A percentile compares a stretch with the other conserved stretches of the same genome.
These are phyloP conservation scores for Fusarium liriodendri DNA, from an alignment of 2,329 filamentous ascomycete genomes.

Conservation along the genomic window DNA sequence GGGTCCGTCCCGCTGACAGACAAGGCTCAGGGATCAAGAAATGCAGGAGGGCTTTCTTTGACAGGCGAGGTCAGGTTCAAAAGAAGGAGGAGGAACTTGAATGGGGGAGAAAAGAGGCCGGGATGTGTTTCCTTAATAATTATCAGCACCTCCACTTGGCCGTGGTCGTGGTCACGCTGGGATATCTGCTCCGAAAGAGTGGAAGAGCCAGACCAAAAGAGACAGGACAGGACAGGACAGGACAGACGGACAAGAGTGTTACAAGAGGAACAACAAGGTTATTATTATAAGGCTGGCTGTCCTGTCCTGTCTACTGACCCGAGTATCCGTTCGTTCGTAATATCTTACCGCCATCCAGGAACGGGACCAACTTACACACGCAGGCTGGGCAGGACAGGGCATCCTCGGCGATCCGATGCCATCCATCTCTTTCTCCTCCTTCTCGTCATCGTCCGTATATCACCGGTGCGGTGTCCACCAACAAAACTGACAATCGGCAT, in stretches of 20 bases:
- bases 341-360: slow-evolving; percentile 13
- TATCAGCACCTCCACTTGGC: slow-evolving; percentile 26
- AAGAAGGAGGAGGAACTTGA: neutral
- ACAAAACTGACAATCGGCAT: slow-evolving; percentile 18
- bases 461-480: slow-evolving; percentile 6
- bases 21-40: slow-evolving; percentile 12
- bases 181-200: slow-evolving; percentile 35
- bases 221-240: neutral
- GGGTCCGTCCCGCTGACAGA: slow-evolving; percentile 18
- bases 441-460: neutral
- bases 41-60: slow-evolving; percentile 8
- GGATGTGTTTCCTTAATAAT: slow-evolving; percentile 39
- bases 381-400: neutral
- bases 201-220: slow-evolving; percentile 2
- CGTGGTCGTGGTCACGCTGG: slow-evolving; percentile 13
- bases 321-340: neutral
- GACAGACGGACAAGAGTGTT: slow-evolving; percentile 17
- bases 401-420: neutral
- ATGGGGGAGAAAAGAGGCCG: slow-evolving; percentile 10
- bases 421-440: neutral
- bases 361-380: neutral
- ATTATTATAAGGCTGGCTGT: slow-evolving; percentile 4
- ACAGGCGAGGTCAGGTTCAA: slow-evolving; percentile 1
- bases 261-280: slow-evolving; percentile 14
- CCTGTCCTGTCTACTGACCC: neutral